These are phyloP conservation scores for Penicillium tannophilum DNA, from an alignment of 495 filamentous ascomycete genomes.

Conservation along the genomic window DNA sequence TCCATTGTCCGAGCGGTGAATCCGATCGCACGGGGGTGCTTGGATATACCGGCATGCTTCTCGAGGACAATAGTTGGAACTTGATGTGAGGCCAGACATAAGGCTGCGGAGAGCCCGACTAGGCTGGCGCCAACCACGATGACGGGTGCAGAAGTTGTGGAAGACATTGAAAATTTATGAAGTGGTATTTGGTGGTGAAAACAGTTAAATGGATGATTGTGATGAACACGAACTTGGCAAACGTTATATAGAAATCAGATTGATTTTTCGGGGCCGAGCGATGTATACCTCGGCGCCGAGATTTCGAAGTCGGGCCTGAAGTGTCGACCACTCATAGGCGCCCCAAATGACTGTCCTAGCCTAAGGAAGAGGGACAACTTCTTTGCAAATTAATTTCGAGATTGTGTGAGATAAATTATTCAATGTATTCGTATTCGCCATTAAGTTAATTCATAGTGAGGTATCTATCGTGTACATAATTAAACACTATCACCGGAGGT, in stretches of 20 bases:
- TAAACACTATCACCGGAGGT: neutral
- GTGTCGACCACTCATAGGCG: neutral
- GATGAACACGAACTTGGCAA: neutral
- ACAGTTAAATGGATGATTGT: too few species aligned
- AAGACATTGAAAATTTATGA: neutral
- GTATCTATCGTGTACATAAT: neutral
- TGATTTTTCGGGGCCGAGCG: neutral
- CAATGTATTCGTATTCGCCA: neutral
- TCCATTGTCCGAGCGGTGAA: constrained; percentile 41
- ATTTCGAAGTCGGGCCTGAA: neutral
- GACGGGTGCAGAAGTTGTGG: constrained; percentile 13
- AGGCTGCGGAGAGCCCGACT: constrained; percentile 35
- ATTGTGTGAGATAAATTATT: neutral
- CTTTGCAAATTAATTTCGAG: too few species aligned
- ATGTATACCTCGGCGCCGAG: neutral
- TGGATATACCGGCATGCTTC: constrained; percentile 27
- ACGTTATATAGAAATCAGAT: neutral
- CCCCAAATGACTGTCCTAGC: too few species aligned
- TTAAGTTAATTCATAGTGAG: neutral
- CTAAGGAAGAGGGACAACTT: too few species aligned
- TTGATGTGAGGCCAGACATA: constrained; percentile 27
- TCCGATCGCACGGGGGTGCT: constrained; percentile 37
- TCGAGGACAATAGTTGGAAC: constrained; percentile 36
- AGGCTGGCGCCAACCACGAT: constrained; percentile 37
- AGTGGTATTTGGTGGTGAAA: too few species aligned